phyloP scores from a whole-genome alignment of 2,329 filamentous ascomycete species.

The Sclerotinia nivalis region DNA sequence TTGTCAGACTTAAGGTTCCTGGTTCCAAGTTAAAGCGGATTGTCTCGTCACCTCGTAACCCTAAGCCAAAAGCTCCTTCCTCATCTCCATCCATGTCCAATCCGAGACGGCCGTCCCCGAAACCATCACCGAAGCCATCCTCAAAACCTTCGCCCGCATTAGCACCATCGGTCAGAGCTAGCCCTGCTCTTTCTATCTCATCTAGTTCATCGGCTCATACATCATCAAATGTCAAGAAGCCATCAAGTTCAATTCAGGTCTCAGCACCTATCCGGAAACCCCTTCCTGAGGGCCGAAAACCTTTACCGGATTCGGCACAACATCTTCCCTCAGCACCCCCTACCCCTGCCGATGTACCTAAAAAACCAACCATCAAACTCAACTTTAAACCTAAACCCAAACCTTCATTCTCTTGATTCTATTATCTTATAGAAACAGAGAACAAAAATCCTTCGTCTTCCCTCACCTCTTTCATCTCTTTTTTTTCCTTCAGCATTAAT shows the following conservation, averaged over 20 bases:
- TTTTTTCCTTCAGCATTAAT: conserved; percentile 20
- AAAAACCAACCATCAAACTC: conserved; percentile 22
- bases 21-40: conserved; percentile 30
- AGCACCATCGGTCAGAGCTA: conserved; percentile 24
- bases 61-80: conserved; percentile 18
- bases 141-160: conserved; percentile 30
- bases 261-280: conserved; percentile 27
- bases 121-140: conserved; percentile 28
- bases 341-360: conserved; percentile 4
- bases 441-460: neutral
- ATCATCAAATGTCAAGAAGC: conserved; percentile 18
- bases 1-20: conserved; percentile 26
- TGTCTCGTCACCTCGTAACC: conserved; percentile 30
- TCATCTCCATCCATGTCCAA: conserved; percentile 20
- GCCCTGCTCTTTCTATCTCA: conserved; percentile 24
- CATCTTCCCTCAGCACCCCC: neutral
- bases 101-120: conserved; percentile 13
- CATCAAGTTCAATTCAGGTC: neutral
- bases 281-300: conserved; percentile 29
- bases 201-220: conserved; percentile 24
- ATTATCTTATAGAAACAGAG: conserved; percentile 5
- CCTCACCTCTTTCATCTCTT: neutral
- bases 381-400: conserved; percentile 27
- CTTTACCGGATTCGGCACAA: conserved; percentile 24
- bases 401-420: conserved; percentile 16